Percentiles rank a stretch among this genome's conserved stretches.
Conservation (phyloP, 352 stramenopile species). For the Phytophthora pini region DNA sequence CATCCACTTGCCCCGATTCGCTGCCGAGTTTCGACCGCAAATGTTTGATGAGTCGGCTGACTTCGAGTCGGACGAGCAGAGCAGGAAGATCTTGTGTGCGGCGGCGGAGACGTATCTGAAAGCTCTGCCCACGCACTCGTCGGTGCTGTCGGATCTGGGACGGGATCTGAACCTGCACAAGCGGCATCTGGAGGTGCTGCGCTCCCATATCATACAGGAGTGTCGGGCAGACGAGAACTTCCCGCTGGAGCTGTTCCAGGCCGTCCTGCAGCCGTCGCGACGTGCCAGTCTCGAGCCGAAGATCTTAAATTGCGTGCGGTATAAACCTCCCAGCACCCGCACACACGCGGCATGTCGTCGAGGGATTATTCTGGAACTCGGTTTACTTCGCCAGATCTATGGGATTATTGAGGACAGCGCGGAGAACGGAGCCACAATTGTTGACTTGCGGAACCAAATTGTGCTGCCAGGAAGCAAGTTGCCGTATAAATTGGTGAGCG, state of each 20-base stretch:
- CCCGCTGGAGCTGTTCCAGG: conserved; percentile 77
- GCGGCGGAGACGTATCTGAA: conserved; percentile 70
- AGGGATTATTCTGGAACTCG: conserved; percentile 72
- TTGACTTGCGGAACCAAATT: conserved; percentile 78
- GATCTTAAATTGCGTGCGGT: conserved; percentile 84
- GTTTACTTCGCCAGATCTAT: conserved; percentile 77
- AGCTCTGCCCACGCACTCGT: conserved; percentile 60
- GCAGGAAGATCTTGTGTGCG: conserved; percentile 64
- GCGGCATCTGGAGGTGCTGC: conserved; percentile 70
- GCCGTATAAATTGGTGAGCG: conserved; percentile 78
- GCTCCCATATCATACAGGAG: conserved; percentile 73
- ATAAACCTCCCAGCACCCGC: conserved; percentile 41
- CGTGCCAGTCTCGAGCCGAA: conserved; percentile 63
- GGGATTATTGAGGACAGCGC: conserved; percentile 73
- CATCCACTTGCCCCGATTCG: conserved; percentile 80
- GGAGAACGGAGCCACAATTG: conserved; percentile 68
- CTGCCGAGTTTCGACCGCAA: conserved; percentile 53
- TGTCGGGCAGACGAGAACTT: conserved; percentile 67
- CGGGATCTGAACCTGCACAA: conserved; percentile 74
- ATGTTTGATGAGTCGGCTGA: conserved; percentile 78
- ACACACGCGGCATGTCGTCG: conserved; percentile 16
- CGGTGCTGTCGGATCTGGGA: conserved; percentile 74
- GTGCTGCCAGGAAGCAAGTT: conserved; percentile 77
- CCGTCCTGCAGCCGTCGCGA: conserved; percentile 67
- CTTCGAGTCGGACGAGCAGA: conserved; percentile 87